Evolutionary conservation across 164 flowering plant genomes (phyloP), one percentile per base, ranked within the genome.

Genomic region (Liriodendron chinense): DNA sequence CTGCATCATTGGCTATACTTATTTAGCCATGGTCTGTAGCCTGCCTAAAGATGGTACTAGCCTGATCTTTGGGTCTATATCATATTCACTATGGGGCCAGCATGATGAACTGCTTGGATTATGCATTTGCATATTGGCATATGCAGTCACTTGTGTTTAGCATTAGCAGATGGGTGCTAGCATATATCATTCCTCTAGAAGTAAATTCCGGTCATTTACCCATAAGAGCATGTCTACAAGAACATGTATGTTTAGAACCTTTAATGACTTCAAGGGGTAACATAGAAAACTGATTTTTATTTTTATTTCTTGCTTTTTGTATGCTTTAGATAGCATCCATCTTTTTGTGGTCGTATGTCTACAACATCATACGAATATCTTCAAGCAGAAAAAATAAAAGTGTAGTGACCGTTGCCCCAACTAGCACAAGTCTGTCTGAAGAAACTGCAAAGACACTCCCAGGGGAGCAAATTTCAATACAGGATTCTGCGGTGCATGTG

Each of bases 341-440:
- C 67, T 90, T 79, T 75, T 67, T 91, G 70, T 92, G 97, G 97
- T 80, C 91, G 20, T 89, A 87, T 72, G 91, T 87, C 16, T 92
- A 86, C 81, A 84, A 85, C 68, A 79, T 92, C 9, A 78, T 92
- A 73, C 76, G 92, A 57, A 20, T 85, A 47, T 88, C 78, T 62
- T 77, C 91, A 70, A 78, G 23, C 47, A 67, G n/a, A 9, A 73
- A 72, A 10, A 73, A 72, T 70, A 84, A 72, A 47, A 77, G 26
- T 61, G 68, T 18, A 26, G 56, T 26, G 49, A 67, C 4, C 1
- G 47, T 3, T 16, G 18, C 16, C 16, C 13, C 59, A 53, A 16
- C 13, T 12, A 16, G 13, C 18, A 53, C 18, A 9, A 53, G 48
- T 14, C 26, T 76, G 63, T 26, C 74, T 68, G 83, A 18, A 48